Conservation (phyloP, 129 eudicot species). For the Pittosporum tobira region DNA sequence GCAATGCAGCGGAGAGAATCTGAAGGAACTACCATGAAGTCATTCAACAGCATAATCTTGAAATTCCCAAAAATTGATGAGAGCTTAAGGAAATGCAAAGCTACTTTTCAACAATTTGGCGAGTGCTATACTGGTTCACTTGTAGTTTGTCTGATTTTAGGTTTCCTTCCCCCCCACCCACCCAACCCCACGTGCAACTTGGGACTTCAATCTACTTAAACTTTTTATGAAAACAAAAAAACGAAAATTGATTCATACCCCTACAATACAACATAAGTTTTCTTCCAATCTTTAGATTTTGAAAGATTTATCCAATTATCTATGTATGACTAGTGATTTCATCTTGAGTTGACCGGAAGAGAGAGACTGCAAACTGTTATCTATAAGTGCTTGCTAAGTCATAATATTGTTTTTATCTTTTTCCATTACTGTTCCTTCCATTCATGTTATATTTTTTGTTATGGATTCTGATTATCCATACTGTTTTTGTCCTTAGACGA, state of each 20-base stretch:
- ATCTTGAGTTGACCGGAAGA: too few relatives aligned
- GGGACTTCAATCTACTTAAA: neutral
- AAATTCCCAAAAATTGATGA: slow-evolving; percentile 80
- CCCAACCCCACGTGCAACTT: too few relatives aligned
- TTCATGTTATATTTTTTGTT: neutral
- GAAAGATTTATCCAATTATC: neutral
- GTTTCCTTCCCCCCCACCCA: too few relatives aligned
- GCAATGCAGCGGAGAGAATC: slow-evolving; percentile 58
- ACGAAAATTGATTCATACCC: neutral
- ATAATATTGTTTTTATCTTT: neutral
- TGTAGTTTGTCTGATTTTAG: neutral
- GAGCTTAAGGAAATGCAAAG: slow-evolving; percentile 75
- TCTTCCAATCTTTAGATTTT: neutral
- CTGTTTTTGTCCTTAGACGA: slow-evolving; percentile 38
- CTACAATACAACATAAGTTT: neutral
- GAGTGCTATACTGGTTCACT: slow-evolving; percentile 4
- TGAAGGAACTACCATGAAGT: slow-evolving; percentile 63
- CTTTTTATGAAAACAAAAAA: too few relatives aligned
- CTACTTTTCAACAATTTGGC: slow-evolving; percentile 73
- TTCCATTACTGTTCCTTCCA: neutral
- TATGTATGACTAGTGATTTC: neutral
- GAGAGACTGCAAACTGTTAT: too few relatives aligned
- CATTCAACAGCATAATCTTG: slow-evolving; percentile 62
- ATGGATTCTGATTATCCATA: neutral
- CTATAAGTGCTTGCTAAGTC: neutral